Evolutionary conservation across 352 stramenopile genomes (phyloP), one percentile per base, ranked within the genome.

Genomic region (Globisporangium spiculum): DNA sequence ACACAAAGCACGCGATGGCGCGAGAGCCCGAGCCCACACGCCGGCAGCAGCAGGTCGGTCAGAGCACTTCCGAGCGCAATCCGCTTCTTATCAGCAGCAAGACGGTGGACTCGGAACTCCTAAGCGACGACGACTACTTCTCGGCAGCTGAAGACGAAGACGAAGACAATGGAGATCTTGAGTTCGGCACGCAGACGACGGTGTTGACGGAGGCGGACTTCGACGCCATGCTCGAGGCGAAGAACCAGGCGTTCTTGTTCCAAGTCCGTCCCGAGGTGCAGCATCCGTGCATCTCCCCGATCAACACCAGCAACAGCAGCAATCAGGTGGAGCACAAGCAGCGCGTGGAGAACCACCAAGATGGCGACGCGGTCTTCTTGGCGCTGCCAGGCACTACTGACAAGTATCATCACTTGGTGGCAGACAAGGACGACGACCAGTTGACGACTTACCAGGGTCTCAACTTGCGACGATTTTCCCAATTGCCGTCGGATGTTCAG

Each of bases 401-500:
- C 7, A 44, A 36, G 27, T 18, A 60, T 20, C 27, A 60, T 44
- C 27, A 18, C 18, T 44, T 20, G 1, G 27, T 3, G 27, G 16
- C 44, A n/a, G 44, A 57, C 14, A 30, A 64, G 10, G 27, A 52
- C n/a, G 12, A 22, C 52, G 10, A 22, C 32, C 10, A 34, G 14
- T n/a, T 9, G 44, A 32, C 14, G 8, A 10, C 27, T 27, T 30
- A 32, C 4, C 22, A 18, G 1, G 30, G 24, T 9, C n/a, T 64
- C 7, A 20, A 52, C 1, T 30, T 68, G 4, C 70, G 60, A 3
- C 66, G 58, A 5, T 56, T 66, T 8, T 65, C 74, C 1, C 36
- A 48, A 1, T 48, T 87, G n/a, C 79, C 79, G 1, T 82, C 73
- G 0, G 71, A 67, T n/a, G 70, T 87, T 6, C 67, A 66, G 9